phyloP scores from a whole-genome alignment of 2,329 filamentous ascomycete species.

The Sclerotinia glacialis region DNA sequence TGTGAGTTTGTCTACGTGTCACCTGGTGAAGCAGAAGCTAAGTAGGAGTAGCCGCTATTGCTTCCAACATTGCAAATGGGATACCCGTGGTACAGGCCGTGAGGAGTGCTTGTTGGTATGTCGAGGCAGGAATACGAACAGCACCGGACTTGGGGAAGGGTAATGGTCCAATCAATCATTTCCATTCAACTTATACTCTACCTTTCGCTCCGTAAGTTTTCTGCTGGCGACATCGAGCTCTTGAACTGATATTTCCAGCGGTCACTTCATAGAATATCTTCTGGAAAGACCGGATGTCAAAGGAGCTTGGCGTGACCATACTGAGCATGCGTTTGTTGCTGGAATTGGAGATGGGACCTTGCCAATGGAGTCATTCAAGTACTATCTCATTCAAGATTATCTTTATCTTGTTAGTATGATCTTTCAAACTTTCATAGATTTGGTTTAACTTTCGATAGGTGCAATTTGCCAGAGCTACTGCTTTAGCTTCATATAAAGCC shows the following conservation, averaged over 20 bases:
- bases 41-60: constrained; percentile 59
- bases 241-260: constrained; percentile 46
- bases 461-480: constrained; percentile 85
- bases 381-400: constrained; percentile 90
- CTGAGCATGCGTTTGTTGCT: constrained; percentile 79
- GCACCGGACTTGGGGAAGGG: constrained; percentile 52
- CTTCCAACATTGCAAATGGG: constrained; percentile 66
- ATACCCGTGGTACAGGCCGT: constrained; percentile 58
- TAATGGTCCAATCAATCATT: constrained; percentile 73
- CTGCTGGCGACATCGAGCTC: not conserved
- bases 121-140: constrained; percentile 65
- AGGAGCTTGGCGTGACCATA: constrained; percentile 69
- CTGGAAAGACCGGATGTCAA: constrained; percentile 73
- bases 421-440: not conserved
- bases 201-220: constrained; percentile 59
- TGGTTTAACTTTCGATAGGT: constrained; percentile 48
- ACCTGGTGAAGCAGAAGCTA: constrained; percentile 6
- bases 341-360: constrained; percentile 73
- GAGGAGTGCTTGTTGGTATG: constrained; percentile 65
- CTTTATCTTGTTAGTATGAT: constrained; percentile 66
- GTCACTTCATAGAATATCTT: constrained; percentile 79
- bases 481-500: constrained; percentile 81
- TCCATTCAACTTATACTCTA: constrained; percentile 66
- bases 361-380: constrained; percentile 74
- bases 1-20: constrained; percentile 53